Conservation (phyloP, 306 rosid species). For the Quercus variabilis region DNA sequence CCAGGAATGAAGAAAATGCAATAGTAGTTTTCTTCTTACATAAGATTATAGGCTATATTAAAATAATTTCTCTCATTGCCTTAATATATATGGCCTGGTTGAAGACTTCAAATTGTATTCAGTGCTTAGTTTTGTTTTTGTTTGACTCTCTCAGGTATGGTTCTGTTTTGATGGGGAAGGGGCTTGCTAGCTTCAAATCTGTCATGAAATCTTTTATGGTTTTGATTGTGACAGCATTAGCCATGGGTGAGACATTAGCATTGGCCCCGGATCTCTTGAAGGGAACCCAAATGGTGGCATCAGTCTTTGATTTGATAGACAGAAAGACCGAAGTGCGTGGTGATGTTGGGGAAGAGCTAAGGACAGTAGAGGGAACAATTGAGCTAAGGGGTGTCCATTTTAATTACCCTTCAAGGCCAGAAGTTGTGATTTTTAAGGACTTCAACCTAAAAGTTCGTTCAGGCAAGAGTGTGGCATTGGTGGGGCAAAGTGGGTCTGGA, state of each 20-base stretch:
- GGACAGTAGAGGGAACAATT: constrained; percentile 71
- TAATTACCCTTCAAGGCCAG: constrained; percentile 90
- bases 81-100: background rate
- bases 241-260: constrained; percentile 92
- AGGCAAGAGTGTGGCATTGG: constrained; percentile 79
- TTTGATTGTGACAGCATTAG: constrained; percentile 81
- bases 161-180: constrained; percentile 83
- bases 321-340: constrained; percentile 59
- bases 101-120: background rate
- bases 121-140: constrained; percentile 14
- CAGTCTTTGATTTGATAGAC: constrained; percentile 80
- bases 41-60: background rate
- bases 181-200: constrained; percentile 82
- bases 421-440: constrained; percentile 74
- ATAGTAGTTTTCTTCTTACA: background rate
- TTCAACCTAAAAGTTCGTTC: constrained; percentile 70
- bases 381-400: constrained; percentile 74
- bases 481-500: constrained; percentile 98
- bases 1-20: background rate
- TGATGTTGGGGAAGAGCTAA: constrained; percentile 69
- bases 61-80: background rate
- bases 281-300: constrained; percentile 95
- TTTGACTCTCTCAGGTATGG: constrained; percentile 68
- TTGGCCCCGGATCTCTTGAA: constrained; percentile 89
- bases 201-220: constrained; percentile 96